These are phyloP conservation scores for Gaeumannomyces tritici DNA, from an alignment of 2,329 filamentous ascomycete species.

Conservation along the genomic window DNA sequence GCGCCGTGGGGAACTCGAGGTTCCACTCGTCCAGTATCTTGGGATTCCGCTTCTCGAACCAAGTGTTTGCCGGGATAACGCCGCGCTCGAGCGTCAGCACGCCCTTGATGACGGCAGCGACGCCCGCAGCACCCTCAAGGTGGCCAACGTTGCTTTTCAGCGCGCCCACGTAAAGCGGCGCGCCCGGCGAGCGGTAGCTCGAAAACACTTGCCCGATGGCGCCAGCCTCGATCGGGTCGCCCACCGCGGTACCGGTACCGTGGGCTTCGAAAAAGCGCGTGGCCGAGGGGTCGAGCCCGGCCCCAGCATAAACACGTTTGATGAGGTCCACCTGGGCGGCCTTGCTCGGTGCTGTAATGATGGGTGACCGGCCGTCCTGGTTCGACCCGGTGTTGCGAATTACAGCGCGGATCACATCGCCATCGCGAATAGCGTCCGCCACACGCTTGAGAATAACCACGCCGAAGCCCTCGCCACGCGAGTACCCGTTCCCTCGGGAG, in stretches of 20 bases:
- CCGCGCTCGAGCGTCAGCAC: slow-evolving; percentile 14
- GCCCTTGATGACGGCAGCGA: slow-evolving; percentile 15
- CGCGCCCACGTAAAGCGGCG: slow-evolving; percentile 12
- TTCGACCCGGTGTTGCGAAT: slow-evolving; percentile 23
- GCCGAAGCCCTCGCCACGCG: slow-evolving; percentile 41
- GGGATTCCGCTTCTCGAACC: slow-evolving; percentile 13
- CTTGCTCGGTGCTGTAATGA: slow-evolving; percentile 19
- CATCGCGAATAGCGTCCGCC: slow-evolving; percentile 31
- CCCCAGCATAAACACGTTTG: slow-evolving; percentile 16
- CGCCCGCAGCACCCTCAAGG: slow-evolving; percentile 13
- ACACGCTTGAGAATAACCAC: slow-evolving; percentile 41
- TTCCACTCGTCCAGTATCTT: slow-evolving; percentile 11
- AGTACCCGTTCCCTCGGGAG: slow-evolving; percentile 35
- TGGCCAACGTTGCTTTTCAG: slow-evolving; percentile 19
- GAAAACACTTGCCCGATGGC: slow-evolving; percentile 9
- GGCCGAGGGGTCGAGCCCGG: slow-evolving; percentile 16
- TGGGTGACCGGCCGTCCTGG: slow-evolving; percentile 19
- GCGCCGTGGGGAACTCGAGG: slow-evolving; percentile 9
- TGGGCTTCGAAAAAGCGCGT: slow-evolving; percentile 23
- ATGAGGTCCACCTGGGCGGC: slow-evolving; percentile 24
- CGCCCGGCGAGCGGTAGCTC: slow-evolving; percentile 3
- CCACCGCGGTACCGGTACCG: slow-evolving; percentile 28
- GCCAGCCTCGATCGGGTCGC: slow-evolving; percentile 15
- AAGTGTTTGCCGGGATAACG: slow-evolving; percentile 14
- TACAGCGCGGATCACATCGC: slow-evolving; percentile 27